phyloP scores from a whole-genome alignment of 2,329 filamentous ascomycete species.

The Ceratocystis smalleyi region DNA sequence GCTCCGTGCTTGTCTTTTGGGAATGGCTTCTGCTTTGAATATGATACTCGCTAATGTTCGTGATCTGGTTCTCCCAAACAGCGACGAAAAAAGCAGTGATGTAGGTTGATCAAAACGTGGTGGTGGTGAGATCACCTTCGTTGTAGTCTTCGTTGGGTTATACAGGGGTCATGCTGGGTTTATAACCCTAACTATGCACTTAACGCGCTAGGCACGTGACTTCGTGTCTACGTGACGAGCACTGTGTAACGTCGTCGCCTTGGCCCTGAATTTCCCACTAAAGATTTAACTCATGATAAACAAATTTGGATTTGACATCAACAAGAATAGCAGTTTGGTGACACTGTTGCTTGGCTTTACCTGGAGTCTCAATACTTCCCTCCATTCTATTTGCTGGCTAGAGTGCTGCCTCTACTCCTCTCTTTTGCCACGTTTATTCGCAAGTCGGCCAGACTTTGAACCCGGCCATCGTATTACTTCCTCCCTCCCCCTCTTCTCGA shows the following conservation, averaged over 20 bases:
- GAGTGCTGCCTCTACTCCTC: background rate
- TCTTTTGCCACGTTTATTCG: background rate
- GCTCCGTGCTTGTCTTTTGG: background rate
- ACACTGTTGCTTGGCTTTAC: background rate
- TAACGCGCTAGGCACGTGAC: background rate
- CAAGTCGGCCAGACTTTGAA: background rate
- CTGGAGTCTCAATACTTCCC: background rate
- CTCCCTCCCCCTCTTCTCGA: background rate
- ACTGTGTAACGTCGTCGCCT: conserved; percentile 2
- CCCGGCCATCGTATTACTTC: background rate
- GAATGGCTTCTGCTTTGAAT: background rate
- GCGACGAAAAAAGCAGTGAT: too few species aligned
- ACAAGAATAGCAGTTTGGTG: background rate
- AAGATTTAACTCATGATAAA: background rate
- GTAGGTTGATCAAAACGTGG: too few species aligned
- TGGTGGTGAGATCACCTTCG: too few species aligned
- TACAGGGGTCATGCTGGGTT: too few species aligned
- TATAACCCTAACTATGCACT: background rate
- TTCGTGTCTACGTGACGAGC: background rate
- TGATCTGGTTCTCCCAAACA: too few species aligned
- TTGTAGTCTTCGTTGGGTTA: too few species aligned
- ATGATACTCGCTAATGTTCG: too few species aligned
- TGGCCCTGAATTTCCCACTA: background rate
- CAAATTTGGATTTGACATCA: background rate
- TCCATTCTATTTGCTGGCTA: background rate